Percentiles rank a stretch among this genome's conserved stretches.
phyloP scores from a whole-genome alignment of 805 yeast species.

The Novakomyces olei region DNA sequence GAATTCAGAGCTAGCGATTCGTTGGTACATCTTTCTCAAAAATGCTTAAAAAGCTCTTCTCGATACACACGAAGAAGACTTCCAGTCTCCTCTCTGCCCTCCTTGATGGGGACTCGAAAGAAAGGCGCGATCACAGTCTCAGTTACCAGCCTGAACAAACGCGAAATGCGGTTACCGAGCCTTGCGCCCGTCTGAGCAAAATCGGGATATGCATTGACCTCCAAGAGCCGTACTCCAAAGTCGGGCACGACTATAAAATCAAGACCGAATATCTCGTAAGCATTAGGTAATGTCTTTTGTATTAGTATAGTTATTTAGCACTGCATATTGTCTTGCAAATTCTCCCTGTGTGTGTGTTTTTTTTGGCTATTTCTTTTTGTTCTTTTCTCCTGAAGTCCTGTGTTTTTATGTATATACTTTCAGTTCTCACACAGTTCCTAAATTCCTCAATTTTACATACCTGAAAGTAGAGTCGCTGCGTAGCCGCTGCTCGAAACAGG shows the following conservation, averaged over 20 bases:
- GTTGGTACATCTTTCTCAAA: too few relatives aligned
- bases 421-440: too few relatives aligned
- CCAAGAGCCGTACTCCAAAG: conserved; percentile 5
- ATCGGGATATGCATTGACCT: conserved; percentile 44
- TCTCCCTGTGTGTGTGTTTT: too few relatives aligned
- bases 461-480: conserved; percentile 66
- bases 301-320: conserved; percentile 13
- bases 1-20: too few relatives aligned
- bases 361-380: too few relatives aligned
- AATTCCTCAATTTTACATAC: conserved; percentile 1
- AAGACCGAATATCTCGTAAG: conserved; percentile 71
- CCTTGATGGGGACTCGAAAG: not conserved
- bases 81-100: not conserved
- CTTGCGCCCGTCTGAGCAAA: conserved; percentile 84
- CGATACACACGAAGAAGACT: not conserved
- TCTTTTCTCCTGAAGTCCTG: too few relatives aligned
- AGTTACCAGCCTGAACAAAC: conserved; percentile 7
- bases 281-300: conserved; percentile 39
- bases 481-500: conserved; percentile 59
- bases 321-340: too few relatives aligned
- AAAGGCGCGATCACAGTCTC: conserved; percentile 7
- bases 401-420: too few relatives aligned
- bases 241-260: conserved; percentile 57
- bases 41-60: too few relatives aligned
- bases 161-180: conserved; percentile 35